A percentile compares a stretch with the other conserved stretches of the same genome.
Conservation (phyloP, 1,284 basidiomycete species). For the Ustilago bromivora region DNA sequence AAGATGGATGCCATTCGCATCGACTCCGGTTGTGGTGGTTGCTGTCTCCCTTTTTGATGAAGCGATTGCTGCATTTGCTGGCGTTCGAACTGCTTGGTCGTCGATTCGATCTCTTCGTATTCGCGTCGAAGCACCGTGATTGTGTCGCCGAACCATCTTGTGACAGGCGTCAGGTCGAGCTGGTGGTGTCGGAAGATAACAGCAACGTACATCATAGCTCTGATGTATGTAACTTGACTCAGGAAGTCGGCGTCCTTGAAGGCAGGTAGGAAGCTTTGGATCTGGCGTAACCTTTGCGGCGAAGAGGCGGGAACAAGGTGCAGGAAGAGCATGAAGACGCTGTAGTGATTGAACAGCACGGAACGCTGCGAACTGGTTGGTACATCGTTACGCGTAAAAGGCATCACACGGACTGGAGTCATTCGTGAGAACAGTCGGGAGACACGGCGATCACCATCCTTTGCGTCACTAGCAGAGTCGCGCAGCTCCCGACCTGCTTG, state of each 20-base stretch:
- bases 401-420: slow-evolving; percentile 79
- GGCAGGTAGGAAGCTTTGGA: slow-evolving; percentile 75
- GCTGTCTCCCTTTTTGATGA: slow-evolving; percentile 6
- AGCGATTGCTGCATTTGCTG: slow-evolving; percentile 34
- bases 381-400: slow-evolving; percentile 51
- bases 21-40: slow-evolving; percentile 3
- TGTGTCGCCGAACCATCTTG: slow-evolving; percentile 79
- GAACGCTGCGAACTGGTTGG: slow-evolving; percentile 77
- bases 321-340: slow-evolving; percentile 81
- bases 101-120: slow-evolving; percentile 69
- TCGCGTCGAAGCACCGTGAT: slow-evolving; percentile 76
- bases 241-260: slow-evolving; percentile 79
- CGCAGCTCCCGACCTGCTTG: slow-evolving; percentile 72
- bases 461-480: slow-evolving; percentile 18
- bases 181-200: slow-evolving; percentile 77
- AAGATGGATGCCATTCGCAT: slow-evolving; percentile 36
- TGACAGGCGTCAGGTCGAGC: slow-evolving; percentile 75
- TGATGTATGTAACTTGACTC: slow-evolving; percentile 80
- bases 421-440: slow-evolving; percentile 83
- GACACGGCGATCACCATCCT: slow-evolving; percentile 71
- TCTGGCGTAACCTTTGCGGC: slow-evolving; percentile 75
- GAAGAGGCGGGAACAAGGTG: slow-evolving; percentile 78
- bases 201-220: slow-evolving; percentile 82
- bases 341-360: slow-evolving; percentile 87
- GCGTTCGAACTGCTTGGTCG: slow-evolving; percentile 26